phyloP scores from a whole-genome alignment of 441 rosid genomes.

The Adansonia grandidieri region DNA sequence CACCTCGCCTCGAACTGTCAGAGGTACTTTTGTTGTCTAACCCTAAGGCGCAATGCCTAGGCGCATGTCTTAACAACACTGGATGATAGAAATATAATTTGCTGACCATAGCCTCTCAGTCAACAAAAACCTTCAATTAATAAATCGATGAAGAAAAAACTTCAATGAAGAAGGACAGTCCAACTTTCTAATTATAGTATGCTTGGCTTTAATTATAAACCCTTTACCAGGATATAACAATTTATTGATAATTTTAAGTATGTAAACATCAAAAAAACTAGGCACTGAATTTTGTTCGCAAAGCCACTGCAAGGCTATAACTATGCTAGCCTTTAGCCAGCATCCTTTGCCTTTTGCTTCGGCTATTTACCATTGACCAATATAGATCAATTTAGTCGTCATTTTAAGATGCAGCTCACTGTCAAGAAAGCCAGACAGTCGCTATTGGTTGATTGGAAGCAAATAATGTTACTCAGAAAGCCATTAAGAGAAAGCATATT shows the following conservation, averaged over 20 bases:
- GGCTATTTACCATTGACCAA: neutral
- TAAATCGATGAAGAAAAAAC: neutral
- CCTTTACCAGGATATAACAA: neutral
- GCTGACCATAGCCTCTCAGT: neutral
- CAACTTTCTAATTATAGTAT: neutral
- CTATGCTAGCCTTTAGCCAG: neutral
- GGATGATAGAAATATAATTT: neutral
- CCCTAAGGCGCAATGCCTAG: no score
- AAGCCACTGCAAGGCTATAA: neutral
- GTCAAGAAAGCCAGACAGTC: neutral
- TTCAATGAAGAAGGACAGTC: neutral
- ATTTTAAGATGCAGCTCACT: neutral
- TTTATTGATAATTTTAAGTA: conserved; percentile 6
- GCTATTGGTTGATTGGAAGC: neutral
- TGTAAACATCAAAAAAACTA: neutral
- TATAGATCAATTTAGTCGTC: neutral
- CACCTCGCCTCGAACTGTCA: no score
- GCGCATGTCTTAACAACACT: no score
- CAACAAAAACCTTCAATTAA: neutral
- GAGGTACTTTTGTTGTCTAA: no score
- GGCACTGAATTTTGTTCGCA: neutral
- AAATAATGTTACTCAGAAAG: conserved; percentile 8
- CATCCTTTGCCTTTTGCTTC: neutral
- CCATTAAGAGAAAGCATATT: neutral
- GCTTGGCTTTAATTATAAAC: neutral